A percentile compares a stretch with the other conserved stretches of the same genome.
Evolutionary conservation across 371 early-diverging fungal genomes (phyloP).

Genomic region (Blakeslea trispora): DNA sequence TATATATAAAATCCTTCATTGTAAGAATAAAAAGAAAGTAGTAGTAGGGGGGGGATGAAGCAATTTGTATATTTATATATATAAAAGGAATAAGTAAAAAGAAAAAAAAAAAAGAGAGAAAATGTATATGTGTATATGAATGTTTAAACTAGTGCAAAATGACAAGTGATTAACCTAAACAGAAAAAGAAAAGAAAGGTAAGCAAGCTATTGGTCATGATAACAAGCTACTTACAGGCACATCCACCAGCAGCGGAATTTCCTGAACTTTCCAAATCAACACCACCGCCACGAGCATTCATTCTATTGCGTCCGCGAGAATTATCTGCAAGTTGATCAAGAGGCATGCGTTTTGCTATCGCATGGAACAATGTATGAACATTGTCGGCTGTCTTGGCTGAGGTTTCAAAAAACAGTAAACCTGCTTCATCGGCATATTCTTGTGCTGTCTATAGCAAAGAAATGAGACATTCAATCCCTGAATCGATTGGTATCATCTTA

Average conservation of each 20-base stretch:
- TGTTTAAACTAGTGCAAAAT: not conserved
- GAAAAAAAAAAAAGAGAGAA: not conserved
- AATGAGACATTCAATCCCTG: not conserved
- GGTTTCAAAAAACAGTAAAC: slow-evolving; percentile 92
- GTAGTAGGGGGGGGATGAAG: not conserved
- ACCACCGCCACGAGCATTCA: slow-evolving; percentile 41
- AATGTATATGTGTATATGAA: not conserved
- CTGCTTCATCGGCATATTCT: slow-evolving; percentile 87
- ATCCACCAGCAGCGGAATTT: slow-evolving; percentile 37
- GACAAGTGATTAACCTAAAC: not conserved
- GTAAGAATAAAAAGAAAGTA: too few relatives aligned
- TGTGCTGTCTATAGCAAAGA: slow-evolving; percentile 71
- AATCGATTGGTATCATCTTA: too few relatives aligned
- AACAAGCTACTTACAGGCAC: slow-evolving; percentile 47
- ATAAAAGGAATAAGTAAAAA: not conserved
- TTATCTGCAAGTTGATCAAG: slow-evolving; percentile 51
- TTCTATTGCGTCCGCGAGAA: slow-evolving; percentile 39
- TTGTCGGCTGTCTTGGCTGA: slow-evolving; percentile 92
- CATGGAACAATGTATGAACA: slow-evolving; percentile 86
- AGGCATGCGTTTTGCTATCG: slow-evolving; percentile 67
- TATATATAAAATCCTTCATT: too few relatives aligned
- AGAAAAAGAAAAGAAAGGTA: not conserved
- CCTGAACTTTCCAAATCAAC: slow-evolving; percentile 45
- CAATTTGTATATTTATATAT: not conserved
- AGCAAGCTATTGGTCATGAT: not conserved